Evolutionary conservation across 495 filamentous ascomycete species (phyloP).

Genomic region (Xylaria cubensis): DNA sequence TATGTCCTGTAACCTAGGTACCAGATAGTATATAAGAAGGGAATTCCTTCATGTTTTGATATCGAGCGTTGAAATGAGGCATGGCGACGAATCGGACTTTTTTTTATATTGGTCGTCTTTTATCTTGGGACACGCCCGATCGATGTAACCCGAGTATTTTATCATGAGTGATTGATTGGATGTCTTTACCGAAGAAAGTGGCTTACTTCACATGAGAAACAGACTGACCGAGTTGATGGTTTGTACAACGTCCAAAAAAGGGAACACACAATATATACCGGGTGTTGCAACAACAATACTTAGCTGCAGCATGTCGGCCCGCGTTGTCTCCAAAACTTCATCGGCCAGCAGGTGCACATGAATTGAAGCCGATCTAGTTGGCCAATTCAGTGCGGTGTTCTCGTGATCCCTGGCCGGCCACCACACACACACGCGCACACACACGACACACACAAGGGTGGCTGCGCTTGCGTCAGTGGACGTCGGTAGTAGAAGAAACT

Average conservation of each 20-base stretch:
- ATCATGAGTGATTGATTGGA: neutral
- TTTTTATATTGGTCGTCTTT: neutral
- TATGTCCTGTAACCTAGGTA: neutral
- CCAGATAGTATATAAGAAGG: neutral
- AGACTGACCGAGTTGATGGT: neutral
- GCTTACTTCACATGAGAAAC: neutral
- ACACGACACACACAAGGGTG: slow-evolving; percentile 13
- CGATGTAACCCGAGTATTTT: neutral
- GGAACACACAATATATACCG: slow-evolving; percentile 19
- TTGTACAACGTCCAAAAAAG: slow-evolving; percentile 8
- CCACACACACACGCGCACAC: neutral
- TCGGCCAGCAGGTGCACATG: slow-evolving; percentile 13
- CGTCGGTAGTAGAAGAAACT: slow-evolving; percentile 24
- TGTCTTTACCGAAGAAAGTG: neutral
- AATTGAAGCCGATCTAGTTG: slow-evolving; percentile 18
- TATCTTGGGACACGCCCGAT: neutral
- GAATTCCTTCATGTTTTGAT: neutral
- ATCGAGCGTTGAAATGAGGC: neutral
- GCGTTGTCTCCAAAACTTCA: slow-evolving; percentile 6
- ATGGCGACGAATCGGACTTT: neutral
- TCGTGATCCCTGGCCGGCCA: slow-evolving; percentile 17
- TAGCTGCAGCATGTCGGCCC: slow-evolving; percentile 25
- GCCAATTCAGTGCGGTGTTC: slow-evolving; percentile 13
- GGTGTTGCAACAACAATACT: slow-evolving; percentile 21
- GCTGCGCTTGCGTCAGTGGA: slow-evolving; percentile 27